A percentile compares a stretch with the other conserved stretches of the same genome.
Evolutionary conservation across 768 basidiomycete species (phyloP).

Genomic region (Pulveroboletus sp.): DNA sequence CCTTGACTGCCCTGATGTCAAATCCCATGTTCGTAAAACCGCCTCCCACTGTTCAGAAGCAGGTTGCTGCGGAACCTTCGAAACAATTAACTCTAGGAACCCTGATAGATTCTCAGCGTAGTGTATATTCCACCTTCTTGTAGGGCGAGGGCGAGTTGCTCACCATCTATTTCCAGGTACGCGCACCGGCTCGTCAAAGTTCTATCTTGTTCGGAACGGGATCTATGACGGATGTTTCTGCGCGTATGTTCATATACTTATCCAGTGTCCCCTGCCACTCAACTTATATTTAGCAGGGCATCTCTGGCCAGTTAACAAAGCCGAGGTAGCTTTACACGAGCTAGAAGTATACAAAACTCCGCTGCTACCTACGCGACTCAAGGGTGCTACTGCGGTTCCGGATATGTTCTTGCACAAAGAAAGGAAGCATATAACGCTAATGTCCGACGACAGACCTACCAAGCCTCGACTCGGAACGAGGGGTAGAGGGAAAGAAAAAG

Average conservation of each 20-base stretch:
- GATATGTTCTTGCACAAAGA: conserved; percentile 60
- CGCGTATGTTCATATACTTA: conserved; percentile 25
- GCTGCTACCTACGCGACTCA: conserved; percentile 57
- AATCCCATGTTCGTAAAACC: conserved; percentile 70
- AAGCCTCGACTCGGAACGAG: conserved; percentile 47
- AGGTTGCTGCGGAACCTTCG: conserved; percentile 17
- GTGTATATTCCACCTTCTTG: conserved; percentile 36
- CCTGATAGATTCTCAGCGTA: conserved; percentile 52
- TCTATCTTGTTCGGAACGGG: conserved; percentile 46
- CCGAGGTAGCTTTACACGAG: conserved; percentile 65
- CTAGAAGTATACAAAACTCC: conserved; percentile 78
- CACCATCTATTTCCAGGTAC: conserved; percentile 33
- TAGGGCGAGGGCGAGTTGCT: background rate
- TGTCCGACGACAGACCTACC: conserved; percentile 53
- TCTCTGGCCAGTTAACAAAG: conserved; percentile 42
- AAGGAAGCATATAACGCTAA: conserved; percentile 43
- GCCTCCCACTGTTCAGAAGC: conserved; percentile 35
- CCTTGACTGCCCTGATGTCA: conserved; percentile 52
- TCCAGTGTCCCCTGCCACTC: conserved; percentile 9
- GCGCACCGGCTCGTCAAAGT: conserved; percentile 48
- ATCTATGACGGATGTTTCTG: conserved; percentile 31
- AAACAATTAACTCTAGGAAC: conserved; percentile 50
- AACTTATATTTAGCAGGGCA: conserved; percentile 21
- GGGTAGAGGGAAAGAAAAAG: conserved; percentile 32
- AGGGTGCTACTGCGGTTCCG: conserved; percentile 41